Conservation (phyloP, 2,329 filamentous ascomycete species). For the Penicillium sp. region DNA sequence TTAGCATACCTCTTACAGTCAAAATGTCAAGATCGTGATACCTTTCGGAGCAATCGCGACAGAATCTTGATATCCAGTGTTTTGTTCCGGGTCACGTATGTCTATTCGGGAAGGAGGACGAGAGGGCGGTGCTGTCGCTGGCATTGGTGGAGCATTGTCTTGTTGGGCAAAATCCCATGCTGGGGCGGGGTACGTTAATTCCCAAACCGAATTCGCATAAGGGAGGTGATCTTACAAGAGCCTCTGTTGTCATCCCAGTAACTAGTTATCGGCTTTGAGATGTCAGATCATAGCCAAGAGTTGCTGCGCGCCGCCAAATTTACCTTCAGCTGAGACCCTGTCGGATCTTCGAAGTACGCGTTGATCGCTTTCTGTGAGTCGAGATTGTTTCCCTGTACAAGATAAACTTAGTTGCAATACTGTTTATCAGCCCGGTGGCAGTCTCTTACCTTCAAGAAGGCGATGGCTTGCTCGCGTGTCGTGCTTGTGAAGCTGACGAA, state of each 20-base stretch:
- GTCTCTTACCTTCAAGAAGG: slow-evolving; percentile 41
- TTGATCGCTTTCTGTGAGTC: slow-evolving; percentile 49
- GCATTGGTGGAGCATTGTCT: slow-evolving; percentile 36
- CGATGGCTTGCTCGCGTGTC: slow-evolving; percentile 41
- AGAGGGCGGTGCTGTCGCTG: slow-evolving; percentile 43
- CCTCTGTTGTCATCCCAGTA: slow-evolving; percentile 29
- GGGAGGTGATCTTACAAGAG: slow-evolving; percentile 25
- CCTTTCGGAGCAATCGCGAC: slow-evolving; percentile 31
- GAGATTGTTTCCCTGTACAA: slow-evolving; percentile 45
- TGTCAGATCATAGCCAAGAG: slow-evolving; percentile 9
- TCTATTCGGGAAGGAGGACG: slow-evolving; percentile 50
- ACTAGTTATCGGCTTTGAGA: slow-evolving; percentile 16
- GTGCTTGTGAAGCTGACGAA: slow-evolving; percentile 45
- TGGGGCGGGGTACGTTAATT: slow-evolving; percentile 19
- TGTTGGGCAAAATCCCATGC: slow-evolving; percentile 42
- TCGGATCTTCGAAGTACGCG: slow-evolving; percentile 49
- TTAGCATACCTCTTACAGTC: slow-evolving; percentile 17
- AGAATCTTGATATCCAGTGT: slow-evolving; percentile 23
- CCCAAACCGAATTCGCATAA: background rate
- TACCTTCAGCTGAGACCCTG: slow-evolving; percentile 36
- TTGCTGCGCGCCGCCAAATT: background rate
- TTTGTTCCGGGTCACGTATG: slow-evolving; percentile 28
- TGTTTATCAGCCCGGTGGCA: background rate
- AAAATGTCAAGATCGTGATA: slow-evolving; percentile 23
- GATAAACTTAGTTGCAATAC: slow-evolving; percentile 12